Evolutionary conservation across 2,329 filamentous ascomycete species (phyloP), one percentile per base, ranked within the genome.

Genomic region (Epichloe uncinata): DNA sequence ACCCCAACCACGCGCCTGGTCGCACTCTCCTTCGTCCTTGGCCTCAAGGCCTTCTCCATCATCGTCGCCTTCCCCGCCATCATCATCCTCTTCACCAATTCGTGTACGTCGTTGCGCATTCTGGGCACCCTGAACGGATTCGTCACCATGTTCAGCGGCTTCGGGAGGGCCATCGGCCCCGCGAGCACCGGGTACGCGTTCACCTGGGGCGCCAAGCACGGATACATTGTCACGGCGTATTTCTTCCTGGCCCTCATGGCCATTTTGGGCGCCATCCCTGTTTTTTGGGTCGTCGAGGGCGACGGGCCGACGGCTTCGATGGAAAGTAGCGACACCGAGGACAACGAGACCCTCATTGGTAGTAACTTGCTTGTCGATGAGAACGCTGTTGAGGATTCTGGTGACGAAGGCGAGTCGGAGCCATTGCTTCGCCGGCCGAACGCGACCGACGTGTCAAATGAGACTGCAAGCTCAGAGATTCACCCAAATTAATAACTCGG

Each of bases 91-190:
- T 76, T 97, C 37, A 96, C 90, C 30, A 96, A 96, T 67, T 87
- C 84, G 9, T 88, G 88, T 4, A 68, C 74, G 1, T 89, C 84
- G 49, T 70, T 95, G 15, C 59, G 57, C 42, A 78, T 95, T 9
- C 75, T 97, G 5, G 90, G 89, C 1, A 96, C 90, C 0, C 69
- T 97, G 50, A 97, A 97, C 60, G 93, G 91, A 3, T 81, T 95
- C 53, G 90, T 88, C 0, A 95, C 90, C 0, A 85, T 84, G 50
- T 80, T 90, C 35, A 84, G 82, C 55, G 89, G 87, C 0, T 66
- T 96, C 5, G 91, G 90, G 2, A 73, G 90, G 45, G 90, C 88
- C 0, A 60, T 77, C 0, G 93, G 93, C 0, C 91, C 93, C 0
- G 85, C 86, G 0, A 65, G 84, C 35, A 77, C 81, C 0, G 91